Conservation (phyloP, 176 grass and related monocot species). For the Carex cristatella region DNA sequence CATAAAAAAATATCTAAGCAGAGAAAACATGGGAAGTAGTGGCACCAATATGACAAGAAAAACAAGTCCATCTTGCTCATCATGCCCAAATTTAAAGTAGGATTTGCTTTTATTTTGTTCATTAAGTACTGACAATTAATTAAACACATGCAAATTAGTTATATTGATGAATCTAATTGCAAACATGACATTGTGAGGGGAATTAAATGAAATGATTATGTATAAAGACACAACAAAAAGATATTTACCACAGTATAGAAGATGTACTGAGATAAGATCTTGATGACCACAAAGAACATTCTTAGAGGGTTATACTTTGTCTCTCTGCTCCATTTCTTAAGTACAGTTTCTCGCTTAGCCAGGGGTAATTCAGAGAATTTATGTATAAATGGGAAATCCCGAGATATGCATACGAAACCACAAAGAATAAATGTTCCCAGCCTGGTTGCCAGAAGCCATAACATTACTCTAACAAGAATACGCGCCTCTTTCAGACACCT, state of each 20-base stretch:
- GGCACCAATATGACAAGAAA: background rate
- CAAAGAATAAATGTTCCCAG: conserved; percentile 67
- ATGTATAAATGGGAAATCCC: conserved; percentile 46
- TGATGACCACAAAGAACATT: conserved; percentile 55
- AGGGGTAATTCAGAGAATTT: conserved; percentile 52
- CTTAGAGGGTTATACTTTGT: conserved; percentile 49
- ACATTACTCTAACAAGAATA: conserved; percentile 46
- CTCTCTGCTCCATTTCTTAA: conserved; percentile 60
- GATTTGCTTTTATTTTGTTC: background rate
- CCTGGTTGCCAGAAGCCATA: conserved; percentile 67
- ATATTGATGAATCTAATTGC: background rate
- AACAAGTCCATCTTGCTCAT: background rate
- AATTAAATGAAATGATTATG: background rate
- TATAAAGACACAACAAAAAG: background rate
- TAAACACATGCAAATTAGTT: background rate
- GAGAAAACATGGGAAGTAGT: background rate
- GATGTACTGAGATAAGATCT: conserved; percentile 53
- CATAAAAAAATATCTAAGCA: background rate
- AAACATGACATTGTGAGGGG: background rate
- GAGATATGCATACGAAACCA: conserved; percentile 38
- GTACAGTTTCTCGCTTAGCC: conserved; percentile 35
- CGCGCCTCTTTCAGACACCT: conserved; percentile 43
- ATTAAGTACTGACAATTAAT: background rate
- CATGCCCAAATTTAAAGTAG: background rate
- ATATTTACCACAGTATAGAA: conserved; percentile 73